These are phyloP conservation scores for Panicum virgatum DNA, from an alignment of 202 grass and related monocot species.

Conservation along the genomic window DNA sequence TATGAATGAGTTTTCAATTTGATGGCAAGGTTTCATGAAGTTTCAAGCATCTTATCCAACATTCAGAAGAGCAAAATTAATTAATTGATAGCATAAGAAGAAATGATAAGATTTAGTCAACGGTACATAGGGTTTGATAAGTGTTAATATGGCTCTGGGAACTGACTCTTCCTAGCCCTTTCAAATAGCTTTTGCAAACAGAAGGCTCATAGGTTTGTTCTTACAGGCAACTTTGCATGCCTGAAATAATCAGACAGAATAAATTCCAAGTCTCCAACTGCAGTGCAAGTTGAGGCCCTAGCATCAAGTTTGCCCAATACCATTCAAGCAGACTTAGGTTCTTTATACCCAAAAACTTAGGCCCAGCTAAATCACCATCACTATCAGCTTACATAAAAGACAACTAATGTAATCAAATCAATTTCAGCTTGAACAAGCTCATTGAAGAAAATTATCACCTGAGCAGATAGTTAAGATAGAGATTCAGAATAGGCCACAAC, in stretches of 20 bases:
- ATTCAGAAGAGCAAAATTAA: not conserved
- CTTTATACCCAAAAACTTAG: not conserved
- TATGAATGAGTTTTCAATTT: not conserved
- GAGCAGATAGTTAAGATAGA: not conserved
- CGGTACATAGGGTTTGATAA: not conserved
- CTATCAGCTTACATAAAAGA: conserved; percentile 2
- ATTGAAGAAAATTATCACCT: not conserved
- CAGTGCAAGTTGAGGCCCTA: not conserved
- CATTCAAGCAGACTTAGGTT: not conserved
- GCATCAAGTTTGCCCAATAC: not conserved
- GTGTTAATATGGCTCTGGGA: not conserved
- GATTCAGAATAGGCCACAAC: not conserved
- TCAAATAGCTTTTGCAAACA: not conserved
- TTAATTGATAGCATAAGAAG: not conserved
- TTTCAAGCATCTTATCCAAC: conserved; percentile 10
- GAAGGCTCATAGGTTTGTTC: conserved; percentile 23
- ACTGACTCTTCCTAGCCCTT: not conserved
- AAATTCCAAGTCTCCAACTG: not conserved
- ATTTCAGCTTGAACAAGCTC: not conserved
- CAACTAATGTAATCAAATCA: not conserved
- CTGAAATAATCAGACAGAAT: not conserved
- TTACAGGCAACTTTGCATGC: not conserved
- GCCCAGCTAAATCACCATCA: not conserved
- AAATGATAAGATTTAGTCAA: not conserved
- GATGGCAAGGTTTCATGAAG: not conserved